Evolutionary conservation across 2,329 filamentous ascomycete species (phyloP).

Genomic region (Malbranchea cinnamomea): DNA sequence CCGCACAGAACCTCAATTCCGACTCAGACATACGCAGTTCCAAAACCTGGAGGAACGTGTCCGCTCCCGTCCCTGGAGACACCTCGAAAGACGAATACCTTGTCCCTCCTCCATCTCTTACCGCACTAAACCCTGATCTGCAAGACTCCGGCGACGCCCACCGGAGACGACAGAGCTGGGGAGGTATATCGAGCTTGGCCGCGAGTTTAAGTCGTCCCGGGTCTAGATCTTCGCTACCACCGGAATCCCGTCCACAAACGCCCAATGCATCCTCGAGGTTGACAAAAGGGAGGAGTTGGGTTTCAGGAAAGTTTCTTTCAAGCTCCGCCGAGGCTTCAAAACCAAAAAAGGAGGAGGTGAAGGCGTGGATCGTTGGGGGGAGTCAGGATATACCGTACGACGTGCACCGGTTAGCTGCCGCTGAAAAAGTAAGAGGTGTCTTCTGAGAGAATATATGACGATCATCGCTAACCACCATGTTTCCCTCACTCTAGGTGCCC

Average conservation of each 20-base stretch:
- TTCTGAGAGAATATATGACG: not conserved
- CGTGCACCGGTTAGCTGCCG: conserved; percentile 33
- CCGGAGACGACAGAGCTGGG: conserved; percentile 22
- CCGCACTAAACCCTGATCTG: conserved; percentile 23
- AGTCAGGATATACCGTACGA: conserved; percentile 43
- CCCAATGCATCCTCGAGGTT: conserved; percentile 13
- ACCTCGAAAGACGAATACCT: conserved; percentile 15
- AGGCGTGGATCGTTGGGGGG: conserved; percentile 46
- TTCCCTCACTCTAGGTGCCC: conserved; percentile 6
- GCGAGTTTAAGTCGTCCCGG: conserved; percentile 21
- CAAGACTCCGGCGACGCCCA: conserved; percentile 20
- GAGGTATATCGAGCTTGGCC: conserved; percentile 20
- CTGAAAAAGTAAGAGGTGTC: conserved; percentile 32
- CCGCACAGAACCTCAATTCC: conserved; percentile 9
- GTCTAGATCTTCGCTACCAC: conserved; percentile 19
- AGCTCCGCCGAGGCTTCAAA: conserved; percentile 17
- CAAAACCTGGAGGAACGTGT: conserved; percentile 7
- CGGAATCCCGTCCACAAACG: too few relatives aligned
- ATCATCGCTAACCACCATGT: not conserved
- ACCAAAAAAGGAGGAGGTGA: conserved; percentile 21
- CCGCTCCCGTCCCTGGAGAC: conserved; percentile 13
- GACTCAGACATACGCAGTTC: conserved; percentile 1
- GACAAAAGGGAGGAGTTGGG: conserved; percentile 29
- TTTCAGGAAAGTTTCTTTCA: conserved; percentile 24
- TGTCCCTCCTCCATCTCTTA: conserved; percentile 26